A percentile compares a stretch with the other conserved stretches of the same genome.
Conservation (phyloP, 2,329 filamentous ascomycete species). For the Zalaria sp. region DNA sequence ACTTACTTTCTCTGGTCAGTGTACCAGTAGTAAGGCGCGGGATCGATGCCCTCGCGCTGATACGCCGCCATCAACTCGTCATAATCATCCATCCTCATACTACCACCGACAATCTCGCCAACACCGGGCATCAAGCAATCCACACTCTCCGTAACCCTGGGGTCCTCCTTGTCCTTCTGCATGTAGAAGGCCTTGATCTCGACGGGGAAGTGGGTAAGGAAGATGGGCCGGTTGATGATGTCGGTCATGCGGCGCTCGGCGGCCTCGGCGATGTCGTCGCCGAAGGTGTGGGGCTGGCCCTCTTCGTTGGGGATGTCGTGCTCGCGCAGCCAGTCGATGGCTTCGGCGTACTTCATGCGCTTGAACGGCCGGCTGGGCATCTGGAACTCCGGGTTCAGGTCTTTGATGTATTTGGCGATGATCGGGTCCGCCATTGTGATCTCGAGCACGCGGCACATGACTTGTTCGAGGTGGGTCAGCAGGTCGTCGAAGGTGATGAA, state of each 20-base stretch:
- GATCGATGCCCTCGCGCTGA: constrained; percentile 71
- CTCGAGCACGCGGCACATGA: constrained; percentile 79
- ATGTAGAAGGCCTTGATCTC: constrained; percentile 99
- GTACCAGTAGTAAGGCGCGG: constrained; percentile 93
- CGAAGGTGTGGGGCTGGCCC: constrained; percentile 76
- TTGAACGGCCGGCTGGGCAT: constrained; percentile 73
- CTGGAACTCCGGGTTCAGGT: constrained; percentile 83
- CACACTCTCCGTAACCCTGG: constrained; percentile 80
- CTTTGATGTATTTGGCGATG: constrained; percentile 59
- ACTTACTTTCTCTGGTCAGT: constrained; percentile 89
- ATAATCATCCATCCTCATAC: constrained; percentile 88
- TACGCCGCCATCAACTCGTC: constrained; percentile 84
- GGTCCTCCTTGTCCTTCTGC: constrained; percentile 70
- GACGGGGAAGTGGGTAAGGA: constrained; percentile 91
- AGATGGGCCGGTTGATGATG: constrained; percentile 86
- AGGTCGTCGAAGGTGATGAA: constrained; percentile 90
- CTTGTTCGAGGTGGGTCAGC: constrained; percentile 69
- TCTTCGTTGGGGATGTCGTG: constrained; percentile 91
- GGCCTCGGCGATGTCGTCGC: constrained; percentile 95
- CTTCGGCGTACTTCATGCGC: constrained; percentile 89
- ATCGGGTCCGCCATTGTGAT: constrained; percentile 58
- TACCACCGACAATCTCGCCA: constrained; percentile 91
- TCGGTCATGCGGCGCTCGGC: constrained; percentile 96
- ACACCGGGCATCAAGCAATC: constrained; percentile 85
- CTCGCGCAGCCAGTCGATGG: constrained; percentile 84